Percentiles rank a stretch among this genome's conserved stretches.
phyloP scores from a whole-genome alignment of 1,139 yeast genomes.

The Wickerhamiella infanticola region DNA sequence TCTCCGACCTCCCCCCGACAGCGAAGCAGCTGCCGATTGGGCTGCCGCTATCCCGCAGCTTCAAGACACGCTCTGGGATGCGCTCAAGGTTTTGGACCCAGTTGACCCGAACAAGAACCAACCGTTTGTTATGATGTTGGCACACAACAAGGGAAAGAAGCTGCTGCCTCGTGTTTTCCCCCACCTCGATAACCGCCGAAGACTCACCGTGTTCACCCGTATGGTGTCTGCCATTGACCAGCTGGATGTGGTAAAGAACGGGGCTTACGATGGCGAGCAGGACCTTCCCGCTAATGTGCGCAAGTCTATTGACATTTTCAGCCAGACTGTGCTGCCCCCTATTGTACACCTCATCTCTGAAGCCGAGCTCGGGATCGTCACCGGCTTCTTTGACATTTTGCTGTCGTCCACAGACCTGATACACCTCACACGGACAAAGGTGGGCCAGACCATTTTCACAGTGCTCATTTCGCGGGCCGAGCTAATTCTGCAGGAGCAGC shows the following conservation, averaged over 20 bases:
- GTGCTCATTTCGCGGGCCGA: conserved; percentile 86
- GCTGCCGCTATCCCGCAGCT: conserved; percentile 20
- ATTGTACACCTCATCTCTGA: conserved; percentile 76
- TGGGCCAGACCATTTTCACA: conserved; percentile 77
- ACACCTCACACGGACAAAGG: conserved; percentile 61
- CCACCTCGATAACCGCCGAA: conserved; percentile 63
- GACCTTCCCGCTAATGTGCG: conserved; percentile 31
- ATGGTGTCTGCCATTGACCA: conserved; percentile 73
- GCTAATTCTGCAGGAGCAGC: conserved; percentile 63
- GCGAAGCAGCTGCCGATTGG: conserved; percentile 20
- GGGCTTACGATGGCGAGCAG: conserved; percentile 57
- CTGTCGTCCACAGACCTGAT: conserved; percentile 43
- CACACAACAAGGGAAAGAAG: conserved; percentile 79
- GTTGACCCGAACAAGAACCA: conserved; percentile 33
- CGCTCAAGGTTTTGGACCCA: conserved; percentile 50
- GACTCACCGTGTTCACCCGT: conserved; percentile 61
- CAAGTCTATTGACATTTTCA: conserved; percentile 65
- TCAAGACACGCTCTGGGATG: conserved; percentile 47
- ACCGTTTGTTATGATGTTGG: conserved; percentile 73
- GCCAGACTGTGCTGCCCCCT: conserved; percentile 70
- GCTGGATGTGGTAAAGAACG: conserved; percentile 60
- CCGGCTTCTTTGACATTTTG: conserved; percentile 62
- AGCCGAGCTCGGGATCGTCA: conserved; percentile 64
- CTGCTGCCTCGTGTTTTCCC: conserved; percentile 79
- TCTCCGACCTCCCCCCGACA: conserved; percentile 28